These are phyloP conservation scores for Talaromyces atroroseus DNA, from an alignment of 2,329 filamentous ascomycete species.

Conservation along the genomic window DNA sequence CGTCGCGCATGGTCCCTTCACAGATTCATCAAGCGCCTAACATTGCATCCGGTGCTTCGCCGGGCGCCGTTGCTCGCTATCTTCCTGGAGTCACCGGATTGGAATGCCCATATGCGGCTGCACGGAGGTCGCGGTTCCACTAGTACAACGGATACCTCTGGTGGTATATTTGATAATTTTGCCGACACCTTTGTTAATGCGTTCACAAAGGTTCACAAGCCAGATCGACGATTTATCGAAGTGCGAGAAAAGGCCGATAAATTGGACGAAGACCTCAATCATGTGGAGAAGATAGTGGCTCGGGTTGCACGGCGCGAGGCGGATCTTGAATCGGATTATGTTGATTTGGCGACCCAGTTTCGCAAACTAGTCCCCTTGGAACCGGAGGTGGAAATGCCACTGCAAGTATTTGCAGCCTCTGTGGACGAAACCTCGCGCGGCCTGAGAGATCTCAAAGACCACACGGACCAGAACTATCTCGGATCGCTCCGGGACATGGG, in stretches of 20 bases:
- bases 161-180: slow-evolving; percentile 84
- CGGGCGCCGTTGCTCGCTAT: slow-evolving; percentile 75
- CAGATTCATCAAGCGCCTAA: slow-evolving; percentile 80
- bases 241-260: slow-evolving; percentile 90
- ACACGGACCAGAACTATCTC: slow-evolving; percentile 93
- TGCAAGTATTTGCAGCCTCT: slow-evolving; percentile 80
- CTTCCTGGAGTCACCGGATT: slow-evolving; percentile 89
- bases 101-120: slow-evolving; percentile 91
- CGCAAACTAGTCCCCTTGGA: slow-evolving; percentile 87
- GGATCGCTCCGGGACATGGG: slow-evolving; percentile 92
- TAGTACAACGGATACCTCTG: slow-evolving; percentile 33
- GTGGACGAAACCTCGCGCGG: slow-evolving; percentile 78
- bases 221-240: slow-evolving; percentile 89
- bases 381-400: slow-evolving; percentile 72
- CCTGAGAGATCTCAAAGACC: slow-evolving; percentile 74
- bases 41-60: slow-evolving; percentile 82
- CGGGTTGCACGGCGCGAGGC: slow-evolving; percentile 80
- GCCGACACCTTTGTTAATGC: slow-evolving; percentile 96
- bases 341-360: slow-evolving; percentile 88
- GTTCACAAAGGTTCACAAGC: slow-evolving; percentile 93
- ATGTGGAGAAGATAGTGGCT: slow-evolving; percentile 93
- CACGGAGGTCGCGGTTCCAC: slow-evolving; percentile 62
- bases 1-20: slow-evolving; percentile 85
- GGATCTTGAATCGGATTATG: slow-evolving; percentile 82
- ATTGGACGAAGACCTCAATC: slow-evolving; percentile 83